Evolutionary conservation across 306 rosid species (phyloP).

Genomic region (Corylus avellana): DNA sequence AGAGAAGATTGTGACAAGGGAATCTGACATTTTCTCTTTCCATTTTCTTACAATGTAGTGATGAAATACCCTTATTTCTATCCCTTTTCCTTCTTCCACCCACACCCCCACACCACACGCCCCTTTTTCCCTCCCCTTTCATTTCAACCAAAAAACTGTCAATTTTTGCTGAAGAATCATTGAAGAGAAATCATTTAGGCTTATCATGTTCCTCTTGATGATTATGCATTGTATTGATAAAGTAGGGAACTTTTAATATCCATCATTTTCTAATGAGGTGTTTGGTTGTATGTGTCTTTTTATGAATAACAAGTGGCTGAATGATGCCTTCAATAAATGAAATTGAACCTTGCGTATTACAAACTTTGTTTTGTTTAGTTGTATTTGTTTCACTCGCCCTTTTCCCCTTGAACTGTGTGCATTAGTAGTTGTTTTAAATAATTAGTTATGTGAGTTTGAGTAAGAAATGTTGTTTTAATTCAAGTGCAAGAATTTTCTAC

Average conservation of each 20-base stretch:
- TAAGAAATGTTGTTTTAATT: background rate
- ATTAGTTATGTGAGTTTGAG: background rate
- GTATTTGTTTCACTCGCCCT: background rate
- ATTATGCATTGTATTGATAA: background rate
- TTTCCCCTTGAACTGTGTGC: background rate
- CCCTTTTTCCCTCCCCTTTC: background rate
- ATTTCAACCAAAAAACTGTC: background rate
- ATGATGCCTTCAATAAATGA: too few species aligned
- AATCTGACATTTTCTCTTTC: background rate
- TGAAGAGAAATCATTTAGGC: background rate
- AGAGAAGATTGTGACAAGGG: background rate
- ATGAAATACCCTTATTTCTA: background rate
- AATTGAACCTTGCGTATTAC: background rate
- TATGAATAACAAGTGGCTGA: background rate
- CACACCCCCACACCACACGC: too few species aligned
- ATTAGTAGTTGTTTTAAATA: constrained; percentile 2
- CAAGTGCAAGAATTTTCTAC: background rate
- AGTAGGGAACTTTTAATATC: background rate
- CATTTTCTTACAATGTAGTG: background rate
- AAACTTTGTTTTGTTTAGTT: background rate
- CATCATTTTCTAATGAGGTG: background rate
- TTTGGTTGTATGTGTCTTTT: background rate
- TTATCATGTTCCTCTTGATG: background rate
- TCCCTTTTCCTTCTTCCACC: too few species aligned
- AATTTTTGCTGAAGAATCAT: background rate